Base-by-base conservation (phyloP, 148 eudicot species). In the Fagopyrum homotropicum region DNA sequence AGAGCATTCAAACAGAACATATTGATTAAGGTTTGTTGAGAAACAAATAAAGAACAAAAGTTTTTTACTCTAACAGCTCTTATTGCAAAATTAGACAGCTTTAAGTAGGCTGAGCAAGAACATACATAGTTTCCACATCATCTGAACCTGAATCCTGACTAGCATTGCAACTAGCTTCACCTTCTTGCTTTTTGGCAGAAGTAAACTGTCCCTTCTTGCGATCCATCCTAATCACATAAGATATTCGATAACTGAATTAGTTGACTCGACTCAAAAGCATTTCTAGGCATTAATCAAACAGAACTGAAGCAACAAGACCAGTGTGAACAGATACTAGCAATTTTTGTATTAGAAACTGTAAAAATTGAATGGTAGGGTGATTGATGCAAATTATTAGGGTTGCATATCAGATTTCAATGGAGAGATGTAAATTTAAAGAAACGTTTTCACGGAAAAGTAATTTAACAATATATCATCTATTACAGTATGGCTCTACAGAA, bases 131-230 rank as follows among this genome's bases (percentile, higher is more conserved):
- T 75, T 82, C 89, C 44, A 75, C 72, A 26, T 85, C 89, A 60
- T 86, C 91, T 72, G 80, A 83, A 57, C 86, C 88, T 54, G 89
- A 84, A 80, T 87, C 90, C 72, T 88, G 86, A 22, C 82, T 80
- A 75, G 80, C 77, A 77, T 78, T 76, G 73, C 80, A 79, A 16
- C 81, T 73, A 75, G 84, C 57, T 56, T 83, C 61, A 35, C 79
- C 86, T 69, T 80, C 88, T 29, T 76, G 79, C 60, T 81, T 90
- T 77, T 78, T 87, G 5, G 88, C 9, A 75, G 87, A 79, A 75
- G 91, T 81, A 80, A 92, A 92, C 75, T 87, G 92, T 7, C 97
- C 97, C 80, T 80, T 88, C 70, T 83, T 90, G 30, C 97, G 97
- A 6, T 86, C 85, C 93, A 88, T 87, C 80, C 92, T 87, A 40